These are phyloP conservation scores for Aspergillus carbonarius DNA, from an alignment of 2,329 filamentous ascomycete genomes.

Conservation along the genomic window DNA sequence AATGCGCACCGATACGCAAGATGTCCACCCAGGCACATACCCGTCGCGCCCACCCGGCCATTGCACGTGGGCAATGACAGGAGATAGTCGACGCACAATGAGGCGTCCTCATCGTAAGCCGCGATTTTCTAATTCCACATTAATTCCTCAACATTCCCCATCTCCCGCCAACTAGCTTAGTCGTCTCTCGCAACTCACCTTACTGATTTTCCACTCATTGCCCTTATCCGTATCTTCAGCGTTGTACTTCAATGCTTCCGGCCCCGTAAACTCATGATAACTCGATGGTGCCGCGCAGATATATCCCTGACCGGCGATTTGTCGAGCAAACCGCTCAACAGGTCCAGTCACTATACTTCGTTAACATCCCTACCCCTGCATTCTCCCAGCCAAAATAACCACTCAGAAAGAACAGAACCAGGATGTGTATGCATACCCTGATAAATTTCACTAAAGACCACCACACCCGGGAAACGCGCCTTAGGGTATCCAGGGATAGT, in stretches of 20 bases:
- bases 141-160: neutral
- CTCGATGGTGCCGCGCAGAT: constrained; percentile 87
- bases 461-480: constrained; percentile 84
- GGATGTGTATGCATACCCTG: constrained; percentile 62
- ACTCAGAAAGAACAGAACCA: too few species aligned
- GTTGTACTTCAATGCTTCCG: constrained; percentile 81
- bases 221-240: constrained; percentile 82
- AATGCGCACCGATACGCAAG: constrained; percentile 72
- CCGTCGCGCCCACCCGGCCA: constrained; percentile 73
- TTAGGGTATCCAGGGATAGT: constrained; percentile 81
- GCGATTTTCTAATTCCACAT: constrained; percentile 61
- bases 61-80: constrained; percentile 74
- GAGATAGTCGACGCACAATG: constrained; percentile 66
- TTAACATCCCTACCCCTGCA: neutral
- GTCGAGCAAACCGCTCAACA: constrained; percentile 82
- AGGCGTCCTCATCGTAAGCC: constrained; percentile 81
- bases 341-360: constrained; percentile 72
- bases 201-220: constrained; percentile 81
- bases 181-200: constrained; percentile 49
- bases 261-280: constrained; percentile 90
- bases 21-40: constrained; percentile 93
- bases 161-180: too few species aligned
- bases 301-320: constrained; percentile 90
- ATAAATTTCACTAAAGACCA: constrained; percentile 92
- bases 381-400: too few species aligned